These are phyloP conservation scores for Citrus cavaleriei DNA, from an alignment of 345 rosid genomes.

Conservation along the genomic window DNA sequence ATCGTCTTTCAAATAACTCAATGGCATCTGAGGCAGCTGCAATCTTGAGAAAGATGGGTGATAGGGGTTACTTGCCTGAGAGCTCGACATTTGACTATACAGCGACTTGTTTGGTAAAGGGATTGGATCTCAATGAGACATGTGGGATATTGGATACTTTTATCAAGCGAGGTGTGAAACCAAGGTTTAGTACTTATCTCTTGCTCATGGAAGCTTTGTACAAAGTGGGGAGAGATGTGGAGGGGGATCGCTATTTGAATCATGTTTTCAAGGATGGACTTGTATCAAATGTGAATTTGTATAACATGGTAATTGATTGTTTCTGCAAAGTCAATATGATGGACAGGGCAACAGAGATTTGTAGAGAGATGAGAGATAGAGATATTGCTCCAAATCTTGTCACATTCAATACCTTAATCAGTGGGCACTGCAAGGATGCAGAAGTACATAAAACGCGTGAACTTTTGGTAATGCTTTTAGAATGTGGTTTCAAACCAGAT, in stretches of 20 bases:
- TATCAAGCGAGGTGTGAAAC: slow-evolving; percentile 48
- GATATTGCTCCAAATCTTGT: slow-evolving; percentile 66
- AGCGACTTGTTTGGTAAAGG: slow-evolving; percentile 59
- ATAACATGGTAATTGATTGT: slow-evolving; percentile 75
- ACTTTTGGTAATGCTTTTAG: slow-evolving; percentile 48
- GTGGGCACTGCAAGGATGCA: slow-evolving; percentile 51
- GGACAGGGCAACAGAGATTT: slow-evolving; percentile 42
- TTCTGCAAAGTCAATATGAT: slow-evolving; percentile 60
- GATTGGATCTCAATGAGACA: slow-evolving; percentile 51
- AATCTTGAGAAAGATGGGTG: slow-evolving; percentile 41
- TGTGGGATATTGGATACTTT: slow-evolving; percentile 55
- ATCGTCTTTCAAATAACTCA: slow-evolving; percentile 54
- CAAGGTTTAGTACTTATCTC: slow-evolving; percentile 57
- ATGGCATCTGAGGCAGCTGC: slow-evolving; percentile 77
- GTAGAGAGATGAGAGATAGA: slow-evolving; percentile 48
- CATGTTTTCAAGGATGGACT: slow-evolving; percentile 47
- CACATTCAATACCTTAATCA: slow-evolving; percentile 77
- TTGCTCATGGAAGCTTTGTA: slow-evolving; percentile 57
- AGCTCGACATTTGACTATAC: slow-evolving; percentile 52
- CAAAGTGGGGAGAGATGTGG: slow-evolving; percentile 36
- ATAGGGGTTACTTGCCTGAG: slow-evolving; percentile 56
- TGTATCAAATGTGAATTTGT: slow-evolving; percentile 48
- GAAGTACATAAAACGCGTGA: slow-evolving; percentile 39
- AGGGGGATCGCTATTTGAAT: slow-evolving; percentile 50
- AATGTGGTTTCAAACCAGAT: slow-evolving; percentile 64